Conservation (phyloP, 225 moss, liverwort and hornwort species). For the Sphagnum tenellum region DNA sequence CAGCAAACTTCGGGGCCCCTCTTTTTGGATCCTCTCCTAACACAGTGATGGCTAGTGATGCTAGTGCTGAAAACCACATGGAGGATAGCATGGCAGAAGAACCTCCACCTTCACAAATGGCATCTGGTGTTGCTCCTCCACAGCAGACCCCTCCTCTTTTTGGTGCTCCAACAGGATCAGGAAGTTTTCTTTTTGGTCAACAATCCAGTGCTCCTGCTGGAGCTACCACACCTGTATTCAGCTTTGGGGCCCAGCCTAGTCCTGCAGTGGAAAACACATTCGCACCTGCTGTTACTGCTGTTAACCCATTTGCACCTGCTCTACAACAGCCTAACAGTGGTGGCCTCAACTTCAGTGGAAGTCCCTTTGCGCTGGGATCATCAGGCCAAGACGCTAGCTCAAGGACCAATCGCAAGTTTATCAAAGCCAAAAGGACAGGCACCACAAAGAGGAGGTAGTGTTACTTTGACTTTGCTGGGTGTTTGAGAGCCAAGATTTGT, state of each 20-base stretch:
- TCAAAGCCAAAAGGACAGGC: conserved; percentile 53
- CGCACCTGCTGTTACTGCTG: conserved; percentile 8
- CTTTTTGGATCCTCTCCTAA: conserved; percentile 36
- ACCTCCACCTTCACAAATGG: conserved; percentile 35
- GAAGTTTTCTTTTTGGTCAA: conserved; percentile 12
- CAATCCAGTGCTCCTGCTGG: conserved; percentile 15
- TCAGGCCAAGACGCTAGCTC: conserved; percentile 33
- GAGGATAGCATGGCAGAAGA: conserved; percentile 66
- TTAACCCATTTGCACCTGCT: conserved; percentile 40
- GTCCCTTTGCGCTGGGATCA: conserved; percentile 41
- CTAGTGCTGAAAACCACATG: conserved; percentile 11
- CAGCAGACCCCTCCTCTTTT: conserved; percentile 34
- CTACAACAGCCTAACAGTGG: conserved; percentile 25
- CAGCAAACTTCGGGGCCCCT: conserved; percentile 16
- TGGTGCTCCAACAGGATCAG: conserved; percentile 21
- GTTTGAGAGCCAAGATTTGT: no score
- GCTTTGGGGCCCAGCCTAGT: conserved; percentile 26
- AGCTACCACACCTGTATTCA: conserved; percentile 16
- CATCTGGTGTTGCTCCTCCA: conserved; percentile 24
- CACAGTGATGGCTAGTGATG: conserved; percentile 30
- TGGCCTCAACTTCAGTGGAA: conserved; percentile 42
- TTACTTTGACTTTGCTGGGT: no score
- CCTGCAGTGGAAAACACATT: conserved; percentile 34
- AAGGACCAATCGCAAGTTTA: conserved; percentile 35
- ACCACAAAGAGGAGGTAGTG: conserved; percentile 43